Base-by-base conservation (phyloP, 2,329 filamentous ascomycete species). In the Colletotrichum costaricense region DNA sequence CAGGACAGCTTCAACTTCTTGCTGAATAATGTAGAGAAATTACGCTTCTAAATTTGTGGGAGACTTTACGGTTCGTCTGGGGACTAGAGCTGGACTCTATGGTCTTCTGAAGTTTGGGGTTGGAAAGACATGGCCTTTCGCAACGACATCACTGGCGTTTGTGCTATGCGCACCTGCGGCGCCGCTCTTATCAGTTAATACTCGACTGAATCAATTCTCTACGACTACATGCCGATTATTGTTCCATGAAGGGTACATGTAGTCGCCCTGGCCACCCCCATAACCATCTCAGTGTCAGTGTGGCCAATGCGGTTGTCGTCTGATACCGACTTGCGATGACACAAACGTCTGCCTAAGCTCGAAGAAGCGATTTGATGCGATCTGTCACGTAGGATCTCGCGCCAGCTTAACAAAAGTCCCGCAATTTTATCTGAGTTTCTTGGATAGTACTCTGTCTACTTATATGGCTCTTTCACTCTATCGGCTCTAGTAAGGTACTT, bases 1-100 rank as follows among this genome's bases (percentile, higher is more conserved):
- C 65, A 57, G 7, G 69, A 69, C 9, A 76, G 75, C 11, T 76
- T 60, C 38, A 72, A 77, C 5, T 77, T 71, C 22, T 24, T 73
- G 56, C 8, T 73, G 3, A 73, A 71, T 8, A 73, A 73, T 3
- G 62, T 73, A 1, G 59, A 65, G 49, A 73, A 62, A 6, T 28
- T 73, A 28, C 71, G 71, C 9, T 73, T 66, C 14, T 73, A 56
- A 2, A 4, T 5, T 19, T 12, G 7, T 9, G 26, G 3, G 30
- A 59, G 12, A 46, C 26, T 6, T 22, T 5, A 9, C n/a, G 9
- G 22, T 14, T 19, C 16, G 16, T 7, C 6, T 42, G 6, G 1
- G 24, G 14, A n/a, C 5, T 11, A 9, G 26, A 54, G 60, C 60
- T 35, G 46, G n/a, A 7, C 22, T 63, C 46, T 12, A 9, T 4